Evolutionary conservation across 805 yeast species (phyloP), one percentile per base, ranked within the genome.

Genomic region (Candida lessepsii): DNA sequence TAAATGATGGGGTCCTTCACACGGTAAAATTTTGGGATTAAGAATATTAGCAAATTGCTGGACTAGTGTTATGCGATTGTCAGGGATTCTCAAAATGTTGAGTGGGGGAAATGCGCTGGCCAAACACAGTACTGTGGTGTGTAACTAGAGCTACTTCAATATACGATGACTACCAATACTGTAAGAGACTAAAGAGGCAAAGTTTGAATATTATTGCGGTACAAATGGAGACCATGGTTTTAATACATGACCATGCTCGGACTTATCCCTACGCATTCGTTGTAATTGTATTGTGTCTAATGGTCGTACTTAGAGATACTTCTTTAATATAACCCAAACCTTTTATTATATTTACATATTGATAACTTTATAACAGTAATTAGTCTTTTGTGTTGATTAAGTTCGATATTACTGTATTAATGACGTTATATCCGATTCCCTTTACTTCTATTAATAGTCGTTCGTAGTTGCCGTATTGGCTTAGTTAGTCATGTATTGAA

Each of bases 61-160:
- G 24, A 29, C 24, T 29, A 18, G 9, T 18, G 33, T 17, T 18
- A 29, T 32, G 35, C 35, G 27, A 32, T 32, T 32, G 35, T 32
- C 35, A 20, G 27, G 35, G 35, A 32, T 32, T 32, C 35, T 32
- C 35, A 32, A 20, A 11, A 13, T 32, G 35, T 23, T 32, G 35
- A 32, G 35, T 18, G 26, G 33, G 23, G 33, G 33, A 18, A 20
- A 29, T 15, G 33, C 33, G 33, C 31, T 17, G 23, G 23, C 9
- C 23, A 20, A n/a, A n/a, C n/a, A n/a, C n/a, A n/a, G n/a, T n/a
- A n/a, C n/a, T n/a, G n/a, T n/a, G n/a, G n/a, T n/a, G n/a, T n/a
- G n/a, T n/a, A n/a, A n/a, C n/a, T n/a, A n/a, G n/a, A n/a, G n/a
- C n/a, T n/a, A n/a, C n/a, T n/a, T n/a, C n/a, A n/a, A n/a, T n/a